A percentile compares a stretch with the other conserved stretches of the same genome.
These are phyloP conservation scores for Leccinum olivaceopallidum DNA, from an alignment of 768 basidiomycete species.

Conservation along the genomic window DNA sequence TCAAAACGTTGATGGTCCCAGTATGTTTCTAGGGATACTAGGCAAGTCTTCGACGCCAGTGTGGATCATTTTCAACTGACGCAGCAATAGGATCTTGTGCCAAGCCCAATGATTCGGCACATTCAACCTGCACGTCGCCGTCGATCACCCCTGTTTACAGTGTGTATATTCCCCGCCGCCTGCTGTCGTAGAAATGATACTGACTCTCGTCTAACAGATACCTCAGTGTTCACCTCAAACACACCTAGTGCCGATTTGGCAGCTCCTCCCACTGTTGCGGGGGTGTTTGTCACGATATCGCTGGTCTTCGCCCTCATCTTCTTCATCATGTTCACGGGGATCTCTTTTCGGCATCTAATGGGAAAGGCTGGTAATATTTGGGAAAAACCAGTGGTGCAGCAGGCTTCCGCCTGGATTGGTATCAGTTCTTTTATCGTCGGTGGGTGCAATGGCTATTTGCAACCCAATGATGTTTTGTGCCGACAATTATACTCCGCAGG, in stretches of 20 bases:
- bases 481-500: constrained; percentile 39
- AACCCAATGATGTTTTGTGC: background rate
- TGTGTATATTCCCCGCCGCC: constrained; percentile 31
- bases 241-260: constrained; percentile 57
- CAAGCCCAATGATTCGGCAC: constrained; percentile 46
- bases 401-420: constrained; percentile 70
- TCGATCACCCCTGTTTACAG: constrained; percentile 63
- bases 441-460: constrained; percentile 25
- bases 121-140: constrained; percentile 55
- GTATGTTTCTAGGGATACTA: constrained; percentile 62
- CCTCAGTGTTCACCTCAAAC: constrained; percentile 59
- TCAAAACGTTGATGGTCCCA: constrained; percentile 60
- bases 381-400: constrained; percentile 59
- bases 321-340: constrained; percentile 63
- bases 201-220: constrained; percentile 42
- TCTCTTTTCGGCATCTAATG: constrained; percentile 67
- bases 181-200: background rate
- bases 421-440: constrained; percentile 76
- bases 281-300: constrained; percentile 63
- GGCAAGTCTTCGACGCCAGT: constrained; percentile 41
- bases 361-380: constrained; percentile 49
- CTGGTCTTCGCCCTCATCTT: constrained; percentile 59
- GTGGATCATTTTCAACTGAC: constrained; percentile 2
- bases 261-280: constrained; percentile 60
- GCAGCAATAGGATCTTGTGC: constrained; percentile 63